Conservation (phyloP, 208 protist genomes). For the Kentomonas sorsogonicus region DNA sequence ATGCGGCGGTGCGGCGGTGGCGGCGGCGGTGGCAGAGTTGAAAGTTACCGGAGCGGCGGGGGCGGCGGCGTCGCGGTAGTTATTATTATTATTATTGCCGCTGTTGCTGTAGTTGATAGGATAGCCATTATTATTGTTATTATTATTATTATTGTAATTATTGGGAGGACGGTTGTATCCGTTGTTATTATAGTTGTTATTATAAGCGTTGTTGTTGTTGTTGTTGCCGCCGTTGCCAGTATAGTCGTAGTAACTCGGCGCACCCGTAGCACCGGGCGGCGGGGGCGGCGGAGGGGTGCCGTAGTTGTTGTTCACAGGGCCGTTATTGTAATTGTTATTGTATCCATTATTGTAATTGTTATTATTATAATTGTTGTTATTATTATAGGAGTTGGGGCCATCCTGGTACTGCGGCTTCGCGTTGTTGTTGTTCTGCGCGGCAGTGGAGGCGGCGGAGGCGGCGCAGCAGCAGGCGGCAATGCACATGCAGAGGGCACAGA, state of each 20-base stretch:
- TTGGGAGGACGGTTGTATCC: background rate
- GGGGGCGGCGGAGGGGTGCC: no score
- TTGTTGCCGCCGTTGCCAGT: no score
- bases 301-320: background rate
- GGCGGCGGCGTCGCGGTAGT: background rate
- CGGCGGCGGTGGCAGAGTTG: no score
- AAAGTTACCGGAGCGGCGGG: background rate
- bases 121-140: background rate
- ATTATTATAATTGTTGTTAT: slow-evolving; percentile 8
- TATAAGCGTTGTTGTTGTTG: background rate
- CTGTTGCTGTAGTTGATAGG: background rate
- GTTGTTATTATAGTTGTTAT: background rate
- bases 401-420: background rate
- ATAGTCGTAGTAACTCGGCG: no score
- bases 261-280: no score
- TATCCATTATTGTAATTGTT: background rate
- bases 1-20: no score
- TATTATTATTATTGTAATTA: background rate
- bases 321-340: background rate
- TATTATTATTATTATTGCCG: slow-evolving; percentile 7
- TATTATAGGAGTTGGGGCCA: background rate
- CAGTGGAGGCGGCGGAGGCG: slow-evolving; percentile 5
- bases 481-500: slow-evolving; percentile 16
- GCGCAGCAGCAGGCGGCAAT: slow-evolving; percentile 20
- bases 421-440: slow-evolving; percentile 1